Percentiles rank a stretch among this genome's conserved stretches.
Evolutionary conservation across 805 yeast genomes (phyloP).

Genomic region (Candida methanosorbosa): DNA sequence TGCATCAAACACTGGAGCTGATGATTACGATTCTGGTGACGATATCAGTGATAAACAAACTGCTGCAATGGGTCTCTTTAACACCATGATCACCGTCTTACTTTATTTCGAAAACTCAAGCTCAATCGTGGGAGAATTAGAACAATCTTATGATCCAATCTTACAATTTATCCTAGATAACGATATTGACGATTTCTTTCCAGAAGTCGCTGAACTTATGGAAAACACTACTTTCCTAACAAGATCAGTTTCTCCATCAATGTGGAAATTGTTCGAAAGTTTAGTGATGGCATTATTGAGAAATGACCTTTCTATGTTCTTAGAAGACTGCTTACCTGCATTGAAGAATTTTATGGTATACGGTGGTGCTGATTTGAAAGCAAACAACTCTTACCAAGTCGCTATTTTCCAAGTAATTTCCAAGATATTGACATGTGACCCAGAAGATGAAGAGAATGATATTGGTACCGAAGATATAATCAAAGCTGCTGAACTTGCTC

Average conservation of each 20-base stretch:
- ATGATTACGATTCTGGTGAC: slow-evolving; percentile 38
- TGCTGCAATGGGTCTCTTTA: slow-evolving; percentile 81
- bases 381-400: slow-evolving; percentile 37
- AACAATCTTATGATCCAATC: slow-evolving; percentile 67
- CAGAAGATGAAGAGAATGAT: slow-evolving; percentile 32
- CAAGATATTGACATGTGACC: slow-evolving; percentile 25
- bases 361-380: slow-evolving; percentile 39
- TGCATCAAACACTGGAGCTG: slow-evolving; percentile 41
- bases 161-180: slow-evolving; percentile 58
- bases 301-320: slow-evolving; percentile 51
- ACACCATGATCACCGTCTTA: slow-evolving; percentile 82
- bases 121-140: slow-evolving; percentile 60
- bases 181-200: slow-evolving; percentile 68
- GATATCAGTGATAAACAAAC: slow-evolving; percentile 60
- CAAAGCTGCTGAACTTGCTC: slow-evolving; percentile 53
- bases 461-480: slow-evolving; percentile 49
- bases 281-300: slow-evolving; percentile 27
- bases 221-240: slow-evolving; percentile 64
- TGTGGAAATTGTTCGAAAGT: slow-evolving; percentile 65
- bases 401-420: slow-evolving; percentile 43
- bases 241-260: slow-evolving; percentile 51
- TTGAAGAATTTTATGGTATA: slow-evolving; percentile 65
- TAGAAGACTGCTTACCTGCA: slow-evolving; percentile 71
- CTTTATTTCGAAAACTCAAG: slow-evolving; percentile 77
- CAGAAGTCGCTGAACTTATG: slow-evolving; percentile 75